Percentiles rank a stretch among this genome's conserved stretches.
Conservation (phyloP, 2,329 filamentous ascomycete genomes). For the Cladobotryum mycophilum region DNA sequence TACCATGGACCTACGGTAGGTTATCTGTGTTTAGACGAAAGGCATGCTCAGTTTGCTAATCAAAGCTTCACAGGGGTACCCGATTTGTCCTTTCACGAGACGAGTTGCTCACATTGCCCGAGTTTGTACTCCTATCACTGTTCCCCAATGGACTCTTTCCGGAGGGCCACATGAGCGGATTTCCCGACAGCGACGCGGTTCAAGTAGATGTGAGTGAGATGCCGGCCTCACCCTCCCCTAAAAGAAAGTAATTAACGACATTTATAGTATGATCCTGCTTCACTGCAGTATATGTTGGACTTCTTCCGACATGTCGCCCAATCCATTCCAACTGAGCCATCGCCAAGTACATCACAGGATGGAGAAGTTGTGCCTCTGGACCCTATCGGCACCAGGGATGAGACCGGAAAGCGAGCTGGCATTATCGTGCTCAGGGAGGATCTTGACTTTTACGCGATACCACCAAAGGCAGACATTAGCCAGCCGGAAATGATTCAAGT, state of each 20-base stretch:
- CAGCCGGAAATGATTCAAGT: conserved; percentile 91
- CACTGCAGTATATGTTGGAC: conserved; percentile 97
- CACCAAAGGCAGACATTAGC: conserved; percentile 75
- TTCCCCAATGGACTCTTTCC: conserved; percentile 98
- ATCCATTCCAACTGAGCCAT: conserved; percentile 76
- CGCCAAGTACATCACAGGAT: conserved; percentile 59
- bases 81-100: conserved; percentile 92
- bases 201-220: conserved; percentile 83
- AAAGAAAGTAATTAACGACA: too few relatives aligned
- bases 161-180: conserved; percentile 90
- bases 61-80: conserved; percentile 59
- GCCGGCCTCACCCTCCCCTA: neutral
- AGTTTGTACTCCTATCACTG: conserved; percentile 94
- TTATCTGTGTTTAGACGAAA: neutral
- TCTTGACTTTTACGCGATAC: conserved; percentile 95
- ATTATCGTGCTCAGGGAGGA: conserved; percentile 97
- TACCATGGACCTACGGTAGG: conserved; percentile 85
- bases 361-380: conserved; percentile 61
- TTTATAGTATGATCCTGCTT: conserved; percentile 85
- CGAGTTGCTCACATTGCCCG: conserved; percentile 88
- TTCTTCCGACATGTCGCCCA: conserved; percentile 96
- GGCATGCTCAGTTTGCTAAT: conserved; percentile 18
- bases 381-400: conserved; percentile 62
- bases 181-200: conserved; percentile 87
- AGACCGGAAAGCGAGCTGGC: conserved; percentile 82